A percentile compares a stretch with the other conserved stretches of the same genome.
These are phyloP conservation scores for Mentha longifolia DNA, from an alignment of 257 asterid species.

Conservation along the genomic window DNA sequence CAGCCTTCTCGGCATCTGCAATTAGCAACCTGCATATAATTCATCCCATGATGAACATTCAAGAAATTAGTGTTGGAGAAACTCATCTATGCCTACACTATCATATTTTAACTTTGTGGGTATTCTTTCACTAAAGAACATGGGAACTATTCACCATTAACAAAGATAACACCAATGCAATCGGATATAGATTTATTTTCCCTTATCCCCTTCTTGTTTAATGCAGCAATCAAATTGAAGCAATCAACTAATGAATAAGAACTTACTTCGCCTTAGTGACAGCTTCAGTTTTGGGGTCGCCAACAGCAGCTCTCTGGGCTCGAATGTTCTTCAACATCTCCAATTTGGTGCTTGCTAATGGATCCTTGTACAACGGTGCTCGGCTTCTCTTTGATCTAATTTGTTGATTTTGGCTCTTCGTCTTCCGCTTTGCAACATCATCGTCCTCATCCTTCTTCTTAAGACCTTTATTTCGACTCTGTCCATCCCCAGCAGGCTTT, in stretches of 20 bases:
- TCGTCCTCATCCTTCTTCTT: slow-evolving; percentile 44
- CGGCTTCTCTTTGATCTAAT: slow-evolving; percentile 49
- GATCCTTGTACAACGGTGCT: slow-evolving; percentile 73
- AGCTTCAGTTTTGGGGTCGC: slow-evolving; percentile 60
- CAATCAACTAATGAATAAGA: neutral
- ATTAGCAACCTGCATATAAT: slow-evolving; percentile 64
- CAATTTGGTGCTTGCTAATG: slow-evolving; percentile 70
- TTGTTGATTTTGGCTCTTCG: slow-evolving; percentile 44
- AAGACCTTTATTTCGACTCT: slow-evolving; percentile 46
- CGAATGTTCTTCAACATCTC: slow-evolving; percentile 81
- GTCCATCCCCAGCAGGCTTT: slow-evolving; percentile 52
- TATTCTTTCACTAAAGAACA: too few relatives aligned
- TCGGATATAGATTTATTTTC: neutral
- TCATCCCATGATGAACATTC: neutral
- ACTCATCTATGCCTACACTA: too few relatives aligned
- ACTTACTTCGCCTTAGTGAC: slow-evolving; percentile 77
- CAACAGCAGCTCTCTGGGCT: slow-evolving; percentile 64
- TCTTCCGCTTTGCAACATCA: slow-evolving; percentile 36
- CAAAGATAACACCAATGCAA: too few relatives aligned
- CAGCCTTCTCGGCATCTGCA: slow-evolving; percentile 94
- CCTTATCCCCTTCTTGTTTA: neutral
- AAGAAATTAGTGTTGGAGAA: neutral
- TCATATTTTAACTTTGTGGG: too few relatives aligned
- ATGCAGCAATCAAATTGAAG: neutral
- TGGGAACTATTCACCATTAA: too few relatives aligned